These are phyloP conservation scores for Exutisphaerella laricina DNA, from an alignment of 2,329 filamentous ascomycete genomes.

Conservation along the genomic window DNA sequence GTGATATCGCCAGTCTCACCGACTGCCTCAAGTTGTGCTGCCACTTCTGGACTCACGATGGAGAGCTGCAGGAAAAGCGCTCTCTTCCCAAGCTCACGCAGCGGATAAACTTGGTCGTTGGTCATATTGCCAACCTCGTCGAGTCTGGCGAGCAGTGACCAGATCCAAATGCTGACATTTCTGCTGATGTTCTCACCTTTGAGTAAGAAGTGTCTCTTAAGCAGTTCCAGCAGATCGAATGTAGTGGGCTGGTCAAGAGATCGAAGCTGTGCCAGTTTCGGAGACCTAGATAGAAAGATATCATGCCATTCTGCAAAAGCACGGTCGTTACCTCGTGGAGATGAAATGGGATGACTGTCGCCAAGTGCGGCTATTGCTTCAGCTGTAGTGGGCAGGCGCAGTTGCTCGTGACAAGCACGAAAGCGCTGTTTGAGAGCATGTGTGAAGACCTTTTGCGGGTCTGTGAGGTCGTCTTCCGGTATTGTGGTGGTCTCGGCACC, in stretches of 20 bases:
- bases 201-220: conserved; percentile 56
- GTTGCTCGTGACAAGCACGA: conserved; percentile 53
- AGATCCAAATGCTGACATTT: conserved; percentile 75
- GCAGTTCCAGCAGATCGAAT: conserved; percentile 58
- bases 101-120: conserved; percentile 66
- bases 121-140: conserved; percentile 64
- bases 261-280: conserved; percentile 47
- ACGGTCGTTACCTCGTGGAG: conserved; percentile 49
- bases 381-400: conserved; percentile 53
- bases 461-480: conserved; percentile 24
- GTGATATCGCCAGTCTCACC: conserved; percentile 18
- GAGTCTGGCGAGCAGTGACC: conserved; percentile 71
- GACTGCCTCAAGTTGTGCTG: conserved; percentile 24
- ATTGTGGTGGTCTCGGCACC: conserved; percentile 48
- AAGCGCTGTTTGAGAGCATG: conserved; percentile 61
- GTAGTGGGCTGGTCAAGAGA: conserved; percentile 59
- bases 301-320: conserved; percentile 53
- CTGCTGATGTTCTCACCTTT: conserved; percentile 55
- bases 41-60: conserved; percentile 24
- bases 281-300: conserved; percentile 38
- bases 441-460: conserved; percentile 62
- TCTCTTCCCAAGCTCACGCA: conserved; percentile 74
- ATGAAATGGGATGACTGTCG: conserved; percentile 47
- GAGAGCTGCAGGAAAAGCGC: conserved; percentile 43
- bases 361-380: conserved; percentile 51